Base-by-base conservation (phyloP, 2,329 filamentous ascomycete genomes). In the Endoconidiophora polonica region DNA sequence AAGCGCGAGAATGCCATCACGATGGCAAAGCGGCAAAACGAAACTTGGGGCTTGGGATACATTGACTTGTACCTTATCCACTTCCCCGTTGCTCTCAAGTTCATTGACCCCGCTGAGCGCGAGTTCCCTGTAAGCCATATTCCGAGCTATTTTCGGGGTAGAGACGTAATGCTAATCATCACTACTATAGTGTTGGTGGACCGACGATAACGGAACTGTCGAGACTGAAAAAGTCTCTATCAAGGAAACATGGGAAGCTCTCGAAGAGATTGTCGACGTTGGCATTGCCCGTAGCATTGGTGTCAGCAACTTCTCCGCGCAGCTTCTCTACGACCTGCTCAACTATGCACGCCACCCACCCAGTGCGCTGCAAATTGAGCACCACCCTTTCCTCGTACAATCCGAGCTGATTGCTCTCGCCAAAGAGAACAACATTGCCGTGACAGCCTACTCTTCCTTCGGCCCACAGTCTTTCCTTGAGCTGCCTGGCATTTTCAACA, bases 31-130 rank as follows among this genome's bases (percentile, higher is more conserved):
- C 81, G 80, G 61, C 83, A 88, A 68, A 78, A 88, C 55, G 74
- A 77, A 57, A 83, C 90, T 71, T 90, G 84, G 79, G 80, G 82
- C 55, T 64, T 93, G 54, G 86, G 88, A 60, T 93, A 93, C 72
- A 88, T 94, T 65, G 86, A 94, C 65, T 77, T 93, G 57, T 94
- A 81, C 76, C 72, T 90, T 59, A 79, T 93, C 59, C 87, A 94
- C 72, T 94, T 91, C 75, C 86, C 87, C 56, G 77, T 91, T 56
- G 77, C 87, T 39, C 74, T 94, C 58, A 83, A 86, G 69, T 93
- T 84, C 65, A 82, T 93, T 59, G 83, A 87, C 68, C 86, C 86
- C 38, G 68, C 70, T 14, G 79, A 81, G 53, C 79, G 81, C 62
- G 88, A 90, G 71, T 85, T 85, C 20, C 85, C 85, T 73, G 64